Base-by-base conservation (phyloP, 2,329 filamentous ascomycete species). In the Ophiostoma populinum region DNA sequence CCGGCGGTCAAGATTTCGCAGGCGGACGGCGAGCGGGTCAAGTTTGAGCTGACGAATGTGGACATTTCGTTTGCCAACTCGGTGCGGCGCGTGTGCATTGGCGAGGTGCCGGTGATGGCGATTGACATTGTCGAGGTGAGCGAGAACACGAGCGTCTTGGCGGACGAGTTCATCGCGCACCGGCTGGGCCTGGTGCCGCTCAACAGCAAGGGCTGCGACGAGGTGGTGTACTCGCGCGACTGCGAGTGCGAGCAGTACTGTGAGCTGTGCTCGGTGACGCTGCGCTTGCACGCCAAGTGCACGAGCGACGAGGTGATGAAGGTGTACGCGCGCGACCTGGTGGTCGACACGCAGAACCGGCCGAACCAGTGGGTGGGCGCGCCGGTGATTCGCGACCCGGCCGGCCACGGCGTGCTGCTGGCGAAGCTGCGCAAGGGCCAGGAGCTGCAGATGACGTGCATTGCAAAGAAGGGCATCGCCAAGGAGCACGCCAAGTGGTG, bases 401-500 rank as follows among this genome's bases (percentile, higher is more conserved):
- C 87, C 34, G 75, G 76, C 9, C 71, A 80, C 38, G 90, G 90
- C 1, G 72, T 79, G 29, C 65, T 95, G 46, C 87, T 98, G 45
- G 81, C 80, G 49, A 95, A 95, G 64, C 61, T 98, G 51, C 70
- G 87, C 39, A 79, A 77, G 50, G 83, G 80, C 3, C 90, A 98
- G 58, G 85, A 93, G 56, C 61, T 98, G 41, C 78, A 83, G 54
- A 71, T 98, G 51, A 80, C 72, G 42, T 95, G 87, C 52, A 80
- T 94, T 45, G 90, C 87, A 34, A 94, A 93, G 66, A 95, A 95
- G 66, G 90, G 90, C 1, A 95, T 95, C 44, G 86, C 87, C 24
- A 98, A 98, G 64, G 90, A 98, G 55, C 90, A 98, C 57, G 82
- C 90, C 8, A 98, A 98, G 57, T 98, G 90, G 90, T 80, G 83